Conservation (phyloP, 108 stramenopile genomes). For the Pseudonitzschia multiseries region DNA sequence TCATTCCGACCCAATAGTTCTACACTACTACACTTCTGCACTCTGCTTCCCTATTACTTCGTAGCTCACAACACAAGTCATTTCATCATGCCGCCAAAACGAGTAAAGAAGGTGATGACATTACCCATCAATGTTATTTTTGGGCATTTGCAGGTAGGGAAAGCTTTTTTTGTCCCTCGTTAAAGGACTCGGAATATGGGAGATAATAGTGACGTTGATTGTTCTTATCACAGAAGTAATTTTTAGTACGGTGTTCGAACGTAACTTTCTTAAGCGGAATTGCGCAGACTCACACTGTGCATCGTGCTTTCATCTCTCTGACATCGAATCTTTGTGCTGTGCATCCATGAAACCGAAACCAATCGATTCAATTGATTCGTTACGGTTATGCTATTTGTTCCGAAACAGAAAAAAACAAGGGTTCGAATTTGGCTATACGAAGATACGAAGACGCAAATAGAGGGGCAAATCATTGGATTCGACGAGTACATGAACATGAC, state of each 20-base stretch:
- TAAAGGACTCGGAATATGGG: no score
- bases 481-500: constrained; percentile 97
- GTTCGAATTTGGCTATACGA: constrained; percentile 98
- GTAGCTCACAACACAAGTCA: neutral
- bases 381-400: no score
- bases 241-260: no score
- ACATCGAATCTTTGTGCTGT: neutral
- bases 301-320: neutral
- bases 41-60: neutral
- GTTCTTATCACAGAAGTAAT: no score
- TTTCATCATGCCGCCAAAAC: constrained; percentile 81
- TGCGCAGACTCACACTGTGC: neutral
- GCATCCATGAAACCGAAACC: neutral
- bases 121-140: constrained; percentile 98
- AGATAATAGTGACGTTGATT: no score
- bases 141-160: constrained; percentile 86
- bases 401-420: constrained; percentile 77
- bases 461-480: constrained; percentile 97
- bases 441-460: constrained; percentile 94
- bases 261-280: no score
- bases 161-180: neutral
- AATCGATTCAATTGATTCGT: neutral
- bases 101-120: constrained; percentile 92
- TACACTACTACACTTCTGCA: no score
- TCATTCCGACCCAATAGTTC: no score